Evolutionary conservation across 75 land plant genomes (phyloP).

Genomic region (Sequoiadendron giganteum): DNA sequence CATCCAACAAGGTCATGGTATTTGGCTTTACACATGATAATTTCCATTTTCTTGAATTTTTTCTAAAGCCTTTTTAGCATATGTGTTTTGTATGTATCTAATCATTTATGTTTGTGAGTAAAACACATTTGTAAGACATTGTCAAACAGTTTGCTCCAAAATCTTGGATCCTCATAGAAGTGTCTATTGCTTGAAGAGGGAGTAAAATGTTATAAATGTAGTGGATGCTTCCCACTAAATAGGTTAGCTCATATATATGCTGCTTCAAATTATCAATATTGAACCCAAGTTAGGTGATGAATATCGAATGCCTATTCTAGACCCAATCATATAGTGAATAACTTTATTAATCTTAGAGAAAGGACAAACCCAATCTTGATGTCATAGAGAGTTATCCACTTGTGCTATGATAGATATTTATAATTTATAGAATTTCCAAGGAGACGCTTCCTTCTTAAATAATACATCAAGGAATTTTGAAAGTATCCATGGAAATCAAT

Average conservation of each 20-base stretch:
- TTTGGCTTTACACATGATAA: too few relatives aligned
- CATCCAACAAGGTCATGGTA: too few relatives aligned
- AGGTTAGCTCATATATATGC: background rate
- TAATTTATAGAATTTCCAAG: background rate
- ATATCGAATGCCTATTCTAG: background rate
- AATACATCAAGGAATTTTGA: background rate
- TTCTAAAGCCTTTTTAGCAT: too few relatives aligned
- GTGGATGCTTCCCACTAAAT: background rate
- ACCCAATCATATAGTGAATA: background rate
- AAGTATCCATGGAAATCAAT: background rate
- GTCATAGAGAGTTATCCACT: background rate
- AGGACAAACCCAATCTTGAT: background rate
- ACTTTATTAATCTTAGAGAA: background rate
- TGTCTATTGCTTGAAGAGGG: too few relatives aligned
- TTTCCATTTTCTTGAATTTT: too few relatives aligned
- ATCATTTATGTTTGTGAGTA: too few relatives aligned
- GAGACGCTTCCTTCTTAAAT: background rate
- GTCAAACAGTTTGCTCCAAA: too few relatives aligned
- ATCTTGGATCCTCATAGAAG: too few relatives aligned
- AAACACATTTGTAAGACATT: too few relatives aligned
- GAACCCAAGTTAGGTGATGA: background rate
- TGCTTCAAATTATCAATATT: background rate
- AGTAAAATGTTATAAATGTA: too few relatives aligned
- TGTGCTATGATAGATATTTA: background rate
- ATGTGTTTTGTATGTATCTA: too few relatives aligned